Conservation (phyloP, 2,329 filamentous ascomycete genomes). For the Dichotomopilus funicola region DNA sequence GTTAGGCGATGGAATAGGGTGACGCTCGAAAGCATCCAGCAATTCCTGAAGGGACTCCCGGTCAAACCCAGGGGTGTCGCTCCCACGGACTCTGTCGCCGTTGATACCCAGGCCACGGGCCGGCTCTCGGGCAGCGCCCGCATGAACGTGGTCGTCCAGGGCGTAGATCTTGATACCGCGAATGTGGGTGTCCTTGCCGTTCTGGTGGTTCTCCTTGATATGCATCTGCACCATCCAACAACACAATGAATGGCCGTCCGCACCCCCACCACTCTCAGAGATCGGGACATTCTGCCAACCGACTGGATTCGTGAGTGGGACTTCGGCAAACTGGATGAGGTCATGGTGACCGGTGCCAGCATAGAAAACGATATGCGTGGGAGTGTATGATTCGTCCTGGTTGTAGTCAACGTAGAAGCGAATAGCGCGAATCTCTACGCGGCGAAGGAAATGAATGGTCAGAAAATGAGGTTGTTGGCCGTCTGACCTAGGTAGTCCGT, state of each 20-base stretch:
- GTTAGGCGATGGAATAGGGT: constrained; percentile 26
- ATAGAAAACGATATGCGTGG: constrained; percentile 81
- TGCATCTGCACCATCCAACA: constrained; percentile 87
- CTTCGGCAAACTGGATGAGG: constrained; percentile 76
- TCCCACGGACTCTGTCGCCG: constrained; percentile 27
- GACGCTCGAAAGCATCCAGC: constrained; percentile 27
- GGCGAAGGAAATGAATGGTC: constrained; percentile 76
- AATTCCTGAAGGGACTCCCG: constrained; percentile 28
- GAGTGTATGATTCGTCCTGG: constrained; percentile 92
- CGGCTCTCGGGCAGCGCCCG: constrained; percentile 31
- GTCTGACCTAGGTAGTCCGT: constrained; percentile 52
- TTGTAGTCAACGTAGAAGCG: constrained; percentile 87
- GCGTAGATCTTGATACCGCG: constrained; percentile 83
- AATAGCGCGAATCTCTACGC: constrained; percentile 70
- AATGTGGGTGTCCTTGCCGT: constrained; percentile 98
- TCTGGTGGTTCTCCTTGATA: constrained; percentile 95
- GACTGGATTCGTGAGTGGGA: constrained; percentile 69
- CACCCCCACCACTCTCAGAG: constrained; percentile 47
- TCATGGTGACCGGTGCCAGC: constrained; percentile 90
- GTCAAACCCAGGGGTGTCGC: constrained; percentile 27
- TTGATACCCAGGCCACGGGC: constrained; percentile 30
- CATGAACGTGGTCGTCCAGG: constrained; percentile 43
- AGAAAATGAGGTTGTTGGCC: constrained; percentile 77
- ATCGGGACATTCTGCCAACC: constrained; percentile 87
- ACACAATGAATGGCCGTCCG: constrained; percentile 67